These are phyloP conservation scores for Claviceps digitariae DNA, from an alignment of 2,329 filamentous ascomycete genomes.

Conservation along the genomic window DNA sequence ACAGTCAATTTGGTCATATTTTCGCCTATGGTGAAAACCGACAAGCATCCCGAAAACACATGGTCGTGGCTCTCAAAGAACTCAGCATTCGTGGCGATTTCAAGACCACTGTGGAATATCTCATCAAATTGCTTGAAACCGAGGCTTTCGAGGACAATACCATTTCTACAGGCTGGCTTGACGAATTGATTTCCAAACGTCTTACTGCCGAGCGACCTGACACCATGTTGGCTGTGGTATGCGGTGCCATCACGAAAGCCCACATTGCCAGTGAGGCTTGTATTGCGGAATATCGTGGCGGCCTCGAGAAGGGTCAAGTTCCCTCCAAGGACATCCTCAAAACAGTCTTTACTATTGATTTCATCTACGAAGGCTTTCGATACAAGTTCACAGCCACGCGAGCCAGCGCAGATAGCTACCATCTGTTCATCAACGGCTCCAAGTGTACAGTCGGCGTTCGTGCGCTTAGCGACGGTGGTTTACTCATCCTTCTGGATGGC, in stretches of 20 bases:
- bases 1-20: constrained; percentile 98
- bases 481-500: constrained; percentile 79
- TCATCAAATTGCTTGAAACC: constrained; percentile 97
- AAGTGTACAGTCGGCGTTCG: constrained; percentile 90
- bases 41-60: constrained; percentile 92
- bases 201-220: constrained; percentile 93
- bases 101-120: constrained; percentile 93
- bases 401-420: constrained; percentile 86
- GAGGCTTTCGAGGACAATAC: constrained; percentile 98
- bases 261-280: constrained; percentile 88
- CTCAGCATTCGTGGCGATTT: constrained; percentile 99
- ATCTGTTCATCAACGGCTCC: constrained; percentile 97
- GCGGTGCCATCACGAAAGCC: constrained; percentile 87
- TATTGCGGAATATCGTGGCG: constrained; percentile 72
- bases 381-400: constrained; percentile 98
- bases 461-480: constrained; percentile 82
- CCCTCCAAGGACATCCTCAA: constrained; percentile 93
- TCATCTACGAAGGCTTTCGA: constrained; percentile 92
- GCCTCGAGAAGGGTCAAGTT: constrained; percentile 93
- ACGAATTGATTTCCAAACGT: constrained; percentile 96
- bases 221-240: constrained; percentile 83
- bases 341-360: constrained; percentile 94
- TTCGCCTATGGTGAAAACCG: constrained; percentile 98
- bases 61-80: constrained; percentile 97
- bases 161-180: constrained; percentile 96